A percentile compares a stretch with the other conserved stretches of the same genome.
These are phyloP conservation scores for Chalciporus sp. DNA, from an alignment of 1,284 basidiomycete species.

Conservation along the genomic window DNA sequence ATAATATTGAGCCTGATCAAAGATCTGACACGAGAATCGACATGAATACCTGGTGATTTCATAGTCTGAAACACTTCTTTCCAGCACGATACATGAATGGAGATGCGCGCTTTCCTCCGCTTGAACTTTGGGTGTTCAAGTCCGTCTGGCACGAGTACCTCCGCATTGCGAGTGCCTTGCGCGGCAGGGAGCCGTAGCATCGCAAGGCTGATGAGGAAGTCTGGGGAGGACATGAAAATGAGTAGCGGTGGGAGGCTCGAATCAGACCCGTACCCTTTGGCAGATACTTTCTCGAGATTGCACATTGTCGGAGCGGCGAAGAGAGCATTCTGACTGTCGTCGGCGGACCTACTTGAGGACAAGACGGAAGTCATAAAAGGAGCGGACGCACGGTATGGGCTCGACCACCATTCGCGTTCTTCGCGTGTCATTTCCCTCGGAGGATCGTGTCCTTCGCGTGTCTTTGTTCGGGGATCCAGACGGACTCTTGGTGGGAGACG, in stretches of 20 bases:
- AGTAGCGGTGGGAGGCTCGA: not conserved
- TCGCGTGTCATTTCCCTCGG: slow-evolving; percentile 60
- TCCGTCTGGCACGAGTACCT: slow-evolving; percentile 61
- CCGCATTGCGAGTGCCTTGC: slow-evolving; percentile 14
- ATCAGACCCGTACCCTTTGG: slow-evolving; percentile 53
- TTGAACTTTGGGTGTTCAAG: slow-evolving; percentile 66
- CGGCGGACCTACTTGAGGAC: not conserved
- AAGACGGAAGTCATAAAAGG: not conserved
- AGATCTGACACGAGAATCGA: slow-evolving; percentile 1
- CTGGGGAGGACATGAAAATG: slow-evolving; percentile 37
- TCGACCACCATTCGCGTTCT: slow-evolving; percentile 69
- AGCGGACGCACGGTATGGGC: slow-evolving; percentile 65
- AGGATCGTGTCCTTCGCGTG: slow-evolving; percentile 34
- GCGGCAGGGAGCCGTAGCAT: slow-evolving; percentile 44
- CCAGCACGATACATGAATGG: slow-evolving; percentile 59
- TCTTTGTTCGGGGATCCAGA: slow-evolving; percentile 26
- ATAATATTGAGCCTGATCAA: slow-evolving; percentile 10
- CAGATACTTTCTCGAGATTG: slow-evolving; percentile 49
- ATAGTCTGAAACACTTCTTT: slow-evolving; percentile 44
- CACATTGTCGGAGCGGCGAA: slow-evolving; percentile 60
- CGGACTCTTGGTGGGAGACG: slow-evolving; percentile 50
- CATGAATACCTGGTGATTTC: slow-evolving; percentile 37
- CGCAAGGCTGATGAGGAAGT: slow-evolving; percentile 67
- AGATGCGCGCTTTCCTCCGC: slow-evolving; percentile 44
- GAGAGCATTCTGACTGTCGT: slow-evolving; percentile 71